These are phyloP conservation scores for Lentithecium fluviatile DNA, from an alignment of 495 filamentous ascomycete genomes.

Conservation along the genomic window DNA sequence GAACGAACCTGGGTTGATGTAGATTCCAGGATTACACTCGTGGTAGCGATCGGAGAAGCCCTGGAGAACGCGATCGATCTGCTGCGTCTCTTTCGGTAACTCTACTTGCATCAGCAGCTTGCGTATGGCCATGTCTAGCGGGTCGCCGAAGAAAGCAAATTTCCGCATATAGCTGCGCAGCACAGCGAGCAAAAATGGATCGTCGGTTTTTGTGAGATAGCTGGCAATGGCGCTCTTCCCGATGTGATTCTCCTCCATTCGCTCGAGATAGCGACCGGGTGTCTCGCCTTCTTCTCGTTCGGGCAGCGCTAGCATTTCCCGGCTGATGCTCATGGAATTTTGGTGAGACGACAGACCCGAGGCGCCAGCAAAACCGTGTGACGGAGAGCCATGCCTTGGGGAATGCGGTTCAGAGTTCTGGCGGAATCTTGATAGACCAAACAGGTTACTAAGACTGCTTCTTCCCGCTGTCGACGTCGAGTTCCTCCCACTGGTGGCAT, in stretches of 20 bases:
- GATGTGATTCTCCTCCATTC: constrained; percentile 69
- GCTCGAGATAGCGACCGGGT: constrained; percentile 80
- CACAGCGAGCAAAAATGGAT: constrained; percentile 78
- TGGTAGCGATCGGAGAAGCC: constrained; percentile 95
- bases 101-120: constrained; percentile 97
- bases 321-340: constrained; percentile 65
- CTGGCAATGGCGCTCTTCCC: constrained; percentile 77
- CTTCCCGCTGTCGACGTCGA: constrained; percentile 81
- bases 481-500: constrained; percentile 53
- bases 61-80: constrained; percentile 92
- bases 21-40: constrained; percentile 97
- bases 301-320: constrained; percentile 66
- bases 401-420: constrained; percentile 71
- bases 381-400: constrained; percentile 61
- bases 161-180: constrained; percentile 91
- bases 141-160: constrained; percentile 92
- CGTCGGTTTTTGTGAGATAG: constrained; percentile 75
- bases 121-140: constrained; percentile 94
- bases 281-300: constrained; percentile 85
- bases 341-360: constrained; percentile 69
- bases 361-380: constrained; percentile 53
- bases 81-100: constrained; percentile 93
- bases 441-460: constrained; percentile 85
- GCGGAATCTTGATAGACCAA: constrained; percentile 71
- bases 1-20: constrained; percentile 67